Base-by-base conservation (phyloP, 768 basidiomycete genomes). In the Panaeolus papilionaceus region DNA sequence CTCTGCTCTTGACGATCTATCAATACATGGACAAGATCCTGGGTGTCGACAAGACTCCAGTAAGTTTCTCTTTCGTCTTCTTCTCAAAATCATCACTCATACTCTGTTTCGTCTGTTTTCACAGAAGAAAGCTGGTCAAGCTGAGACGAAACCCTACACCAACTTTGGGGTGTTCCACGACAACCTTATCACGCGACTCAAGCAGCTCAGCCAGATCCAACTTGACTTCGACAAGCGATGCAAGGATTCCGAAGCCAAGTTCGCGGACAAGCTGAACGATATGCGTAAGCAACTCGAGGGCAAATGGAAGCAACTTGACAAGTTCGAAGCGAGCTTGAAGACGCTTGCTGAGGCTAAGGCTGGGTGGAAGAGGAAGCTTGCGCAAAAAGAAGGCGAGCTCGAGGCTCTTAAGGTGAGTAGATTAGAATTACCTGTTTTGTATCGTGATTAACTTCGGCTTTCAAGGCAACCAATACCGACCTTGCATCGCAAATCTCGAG, bases 141-240 rank as follows among this genome's bases (percentile, higher is more conserved):
- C 89, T 0, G 93, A 95, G 76, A 94, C 94, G 0, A 96, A 95
- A 74, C 95, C 95, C 0, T 95, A 94, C 79, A 94, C 95, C 23
- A 97, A 97, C 79, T 98, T 98, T 73, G 82, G 86, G 70, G 91
- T 95, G 65, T 98, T 99, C 84, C 94, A 97, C 72, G 96, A 98
- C 78, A 96, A 95, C 72, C 87, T 99, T 26, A 92, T 98, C 74
- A 88, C 89, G 1, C 88, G 96, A 12, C 84, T 99, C 37, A 95
- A 95, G 74, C 84, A 89, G 0, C 86, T 99, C 67, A 92, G 88
- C 64, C 89, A 94, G 70, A 92, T 98, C 40, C 91, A 95, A 76
- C 77, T 86, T 38, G 90, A 95, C 72, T 98, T 97, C 74, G 96
- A 98, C 74, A 92, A 89, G 74, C 88, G 92, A 11, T 84, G 84